phyloP scores from a whole-genome alignment of 1,139 yeast genomes.

The Scheffersomyces cryptocercus region DNA sequence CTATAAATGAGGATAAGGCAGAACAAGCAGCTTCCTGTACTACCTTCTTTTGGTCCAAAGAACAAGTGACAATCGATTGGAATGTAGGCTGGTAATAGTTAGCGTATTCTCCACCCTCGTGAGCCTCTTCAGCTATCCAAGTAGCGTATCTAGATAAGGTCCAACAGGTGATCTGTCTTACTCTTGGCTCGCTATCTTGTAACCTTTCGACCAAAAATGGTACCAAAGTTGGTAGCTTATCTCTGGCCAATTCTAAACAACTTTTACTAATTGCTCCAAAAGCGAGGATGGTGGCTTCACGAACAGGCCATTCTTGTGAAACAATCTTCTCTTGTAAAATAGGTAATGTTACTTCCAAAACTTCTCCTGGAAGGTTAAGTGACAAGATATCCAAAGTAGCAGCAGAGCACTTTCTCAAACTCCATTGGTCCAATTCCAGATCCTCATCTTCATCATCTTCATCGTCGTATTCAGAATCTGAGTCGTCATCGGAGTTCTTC shows the following conservation, averaged over 20 bases:
- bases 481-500: conserved; percentile 27
- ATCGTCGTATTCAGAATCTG: conserved; percentile 51
- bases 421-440: conserved; percentile 75
- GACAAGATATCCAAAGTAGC: conserved; percentile 87
- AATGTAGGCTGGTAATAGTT: conserved; percentile 75
- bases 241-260: conserved; percentile 69
- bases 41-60: conserved; percentile 80
- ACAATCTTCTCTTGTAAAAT: conserved; percentile 69
- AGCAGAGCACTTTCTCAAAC: conserved; percentile 88
- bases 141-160: conserved; percentile 80
- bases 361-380: conserved; percentile 64
- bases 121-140: conserved; percentile 77
- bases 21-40: conserved; percentile 95
- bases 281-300: conserved; percentile 93
- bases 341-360: conserved; percentile 70
- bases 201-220: conserved; percentile 84
- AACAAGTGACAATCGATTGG: conserved; percentile 70
- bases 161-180: conserved; percentile 95
- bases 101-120: conserved; percentile 60
- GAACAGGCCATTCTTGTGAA: conserved; percentile 76
- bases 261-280: conserved; percentile 95
- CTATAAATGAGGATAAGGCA: conserved; percentile 81
- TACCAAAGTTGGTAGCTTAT: conserved; percentile 75
- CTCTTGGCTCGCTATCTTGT: conserved; percentile 76
- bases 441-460: conserved; percentile 69